phyloP scores from a whole-genome alignment of 192 early-diverging fungal genomes.

The Backusella sp. region DNA sequence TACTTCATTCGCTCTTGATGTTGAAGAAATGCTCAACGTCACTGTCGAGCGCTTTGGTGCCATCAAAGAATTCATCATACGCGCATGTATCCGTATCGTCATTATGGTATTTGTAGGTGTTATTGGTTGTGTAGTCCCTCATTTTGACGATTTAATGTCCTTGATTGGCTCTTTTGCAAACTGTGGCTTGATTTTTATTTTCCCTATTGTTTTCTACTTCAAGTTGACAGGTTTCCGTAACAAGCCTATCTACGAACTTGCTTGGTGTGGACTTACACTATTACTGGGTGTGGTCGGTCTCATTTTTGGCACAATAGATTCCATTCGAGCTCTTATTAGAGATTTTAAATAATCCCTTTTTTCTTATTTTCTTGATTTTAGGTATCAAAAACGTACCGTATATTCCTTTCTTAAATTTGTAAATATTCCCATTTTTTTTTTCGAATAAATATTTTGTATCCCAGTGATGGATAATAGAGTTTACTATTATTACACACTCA shows the following conservation, averaged over 20 bases:
- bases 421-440: not conserved
- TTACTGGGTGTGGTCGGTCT: conserved; percentile 61
- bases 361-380: not conserved
- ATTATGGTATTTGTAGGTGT: conserved; percentile 54
- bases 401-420: no score
- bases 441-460: not conserved
- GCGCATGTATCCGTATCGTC: conserved; percentile 50
- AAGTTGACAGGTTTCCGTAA: conserved; percentile 60
- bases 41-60: conserved; percentile 50
- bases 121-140: conserved; percentile 70
- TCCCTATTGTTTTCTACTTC: conserved; percentile 78
- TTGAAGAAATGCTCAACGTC: conserved; percentile 67
- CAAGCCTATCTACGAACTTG: conserved; percentile 42
- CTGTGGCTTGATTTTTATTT: conserved; percentile 78
- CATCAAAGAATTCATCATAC: conserved; percentile 54
- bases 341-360: conserved; percentile 31
- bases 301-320: conserved; percentile 64
- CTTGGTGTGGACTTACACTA: conserved; percentile 52
- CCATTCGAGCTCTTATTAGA: conserved; percentile 47
- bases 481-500: not conserved
- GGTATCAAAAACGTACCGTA: no score
- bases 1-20: conserved; percentile 71
- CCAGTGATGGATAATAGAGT: not conserved
- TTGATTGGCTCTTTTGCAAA: conserved; percentile 84
- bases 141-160: conserved; percentile 77